Evolutionary conservation across 2,329 filamentous ascomycete species (phyloP), one percentile per base, ranked within the genome.

Genomic region (Neurospora sp.): DNA sequence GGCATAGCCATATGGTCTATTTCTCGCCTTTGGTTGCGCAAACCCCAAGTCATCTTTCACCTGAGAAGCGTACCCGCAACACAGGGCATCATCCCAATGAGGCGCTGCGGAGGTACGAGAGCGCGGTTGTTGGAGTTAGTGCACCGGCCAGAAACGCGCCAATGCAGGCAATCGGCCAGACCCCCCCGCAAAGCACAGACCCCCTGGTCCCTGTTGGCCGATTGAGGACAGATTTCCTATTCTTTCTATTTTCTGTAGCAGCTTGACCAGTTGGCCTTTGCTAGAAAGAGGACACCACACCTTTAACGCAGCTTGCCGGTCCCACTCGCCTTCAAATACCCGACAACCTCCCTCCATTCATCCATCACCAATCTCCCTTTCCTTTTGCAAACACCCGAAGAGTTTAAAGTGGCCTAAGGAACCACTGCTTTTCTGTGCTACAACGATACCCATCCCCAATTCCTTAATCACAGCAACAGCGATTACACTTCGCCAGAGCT

Each of bases 211-310:
- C 46, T 52, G 19, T 52, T 11, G 11, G 12, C 23, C 74, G 74
- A 71, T 74, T 74, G 71, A 75, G 74, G 74, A 75, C 74, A 75
- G 72, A 74, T 75, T 73, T 74, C 72, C 74, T 38, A 41, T 73
- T 75, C 69, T 69, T 43, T 68, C 68, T 28, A 33, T 57, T 57
- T 57, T 57, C 46, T 57, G 46, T 57, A 57, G 46, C 23, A 57
- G 46, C 46, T 52, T 33, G 46, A 57, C 46, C 23, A 57, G 46
- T 57, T 57, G 46, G 46, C 46, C 46, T 52, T 52, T 52, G 46
- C 46, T 52, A 15, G 46, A 57, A 57, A 57, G 46, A 57, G 46
- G 46, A 57, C 46, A 57, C 46, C 46, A 57, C 23, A 57, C 46
- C 46, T 57, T 57, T 57, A 57, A 57, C 46, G 46, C 23, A 57